Conservation (phyloP, 2,329 filamentous ascomycete genomes). For the Thermoascus crustaceus region DNA sequence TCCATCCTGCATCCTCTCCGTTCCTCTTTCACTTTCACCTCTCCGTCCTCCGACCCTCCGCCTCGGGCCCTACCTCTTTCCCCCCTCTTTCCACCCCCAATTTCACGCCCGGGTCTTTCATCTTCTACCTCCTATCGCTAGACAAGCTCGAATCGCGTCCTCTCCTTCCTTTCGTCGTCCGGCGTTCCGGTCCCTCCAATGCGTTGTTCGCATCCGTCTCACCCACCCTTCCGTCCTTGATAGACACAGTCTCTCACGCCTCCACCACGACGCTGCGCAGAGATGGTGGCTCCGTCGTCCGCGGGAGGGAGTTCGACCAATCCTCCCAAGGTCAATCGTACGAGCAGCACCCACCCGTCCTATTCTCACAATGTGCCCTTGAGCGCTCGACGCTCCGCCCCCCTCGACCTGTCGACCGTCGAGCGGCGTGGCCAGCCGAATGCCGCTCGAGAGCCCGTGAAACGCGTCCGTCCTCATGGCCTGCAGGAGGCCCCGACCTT, state of each 20-base stretch:
- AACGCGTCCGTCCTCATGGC: slow-evolving; percentile 71
- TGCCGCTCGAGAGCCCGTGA: slow-evolving; percentile 65
- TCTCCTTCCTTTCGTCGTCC: neutral
- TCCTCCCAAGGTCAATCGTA: slow-evolving; percentile 30
- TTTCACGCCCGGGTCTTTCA: neutral
- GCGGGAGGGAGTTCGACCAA: slow-evolving; percentile 30
- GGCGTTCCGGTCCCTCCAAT: slow-evolving; percentile 17
- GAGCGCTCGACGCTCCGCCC: slow-evolving; percentile 56
- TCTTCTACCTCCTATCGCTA: neutral
- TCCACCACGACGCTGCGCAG: slow-evolving; percentile 12
- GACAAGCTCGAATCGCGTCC: slow-evolving; percentile 2
- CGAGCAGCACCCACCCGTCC: slow-evolving; percentile 35
- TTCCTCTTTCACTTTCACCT: slow-evolving; percentile 1
- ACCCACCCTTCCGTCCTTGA: slow-evolving; percentile 19
- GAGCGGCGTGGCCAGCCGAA: slow-evolving; percentile 81
- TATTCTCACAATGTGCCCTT: slow-evolving; percentile 48
- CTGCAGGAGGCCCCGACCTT: slow-evolving; percentile 87
- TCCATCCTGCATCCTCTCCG: neutral
- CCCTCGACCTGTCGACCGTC: slow-evolving; percentile 79
- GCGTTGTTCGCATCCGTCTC: slow-evolving; percentile 26
- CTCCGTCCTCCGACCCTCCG: slow-evolving; percentile 1
- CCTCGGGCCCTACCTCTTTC: neutral
- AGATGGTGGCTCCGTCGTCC: slow-evolving; percentile 41
- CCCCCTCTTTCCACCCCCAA: neutral
- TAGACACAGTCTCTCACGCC: slow-evolving; percentile 13